Evolutionary conservation across 805 yeast species (phyloP), one percentile per base, ranked within the genome.

Genomic region (Lipomyces oligophaga): DNA sequence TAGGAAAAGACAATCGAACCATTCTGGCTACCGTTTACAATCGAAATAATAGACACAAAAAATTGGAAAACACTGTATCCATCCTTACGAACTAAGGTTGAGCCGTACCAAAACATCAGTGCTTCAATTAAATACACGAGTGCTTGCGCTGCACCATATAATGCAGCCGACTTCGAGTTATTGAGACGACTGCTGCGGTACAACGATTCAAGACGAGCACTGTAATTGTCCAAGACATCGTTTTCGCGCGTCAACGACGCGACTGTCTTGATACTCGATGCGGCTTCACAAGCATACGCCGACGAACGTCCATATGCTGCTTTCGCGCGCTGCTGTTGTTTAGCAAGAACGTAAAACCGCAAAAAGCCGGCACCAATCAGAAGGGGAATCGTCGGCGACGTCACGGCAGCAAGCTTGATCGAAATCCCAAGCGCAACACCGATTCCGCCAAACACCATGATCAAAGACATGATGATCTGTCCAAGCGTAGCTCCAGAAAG

Each of bases 61-160:
- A 68, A 69, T 43, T 62, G 61, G 45, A 59, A 58, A 2, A 66
- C 54, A 4, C 60, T 54, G 20, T 63, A 62, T 26, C 59, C 58
- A 18, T 56, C 62, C 27, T 61, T 64, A 22, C 65, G 58, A 55
- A 70, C 43, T 24, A 66, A 60, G 4, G 67, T 65, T 8, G 71
- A 54, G 3, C 75, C 74, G 55, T 69, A 70, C 75, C 74, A 70
- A 60, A 70, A 70, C 32, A 66, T 67, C 4, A 70, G 63, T 1
- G 68, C 70, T 49, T 65, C 60, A 25, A 69, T 63, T 63, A 69
- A 66, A 7, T 68, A 70, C 19, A 43, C 47, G 26, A 51, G 35
- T 2, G 35, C 52, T 30, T 51, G 55, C 4, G 55, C 40, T 5
- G 20, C 15, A 5, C 48, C 55, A 28, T 51, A 51, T 8, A 51